A percentile compares a stretch with the other conserved stretches of the same genome.
These are phyloP conservation scores for Plantago major DNA, from an alignment of 257 asterid genomes.

Conservation along the genomic window DNA sequence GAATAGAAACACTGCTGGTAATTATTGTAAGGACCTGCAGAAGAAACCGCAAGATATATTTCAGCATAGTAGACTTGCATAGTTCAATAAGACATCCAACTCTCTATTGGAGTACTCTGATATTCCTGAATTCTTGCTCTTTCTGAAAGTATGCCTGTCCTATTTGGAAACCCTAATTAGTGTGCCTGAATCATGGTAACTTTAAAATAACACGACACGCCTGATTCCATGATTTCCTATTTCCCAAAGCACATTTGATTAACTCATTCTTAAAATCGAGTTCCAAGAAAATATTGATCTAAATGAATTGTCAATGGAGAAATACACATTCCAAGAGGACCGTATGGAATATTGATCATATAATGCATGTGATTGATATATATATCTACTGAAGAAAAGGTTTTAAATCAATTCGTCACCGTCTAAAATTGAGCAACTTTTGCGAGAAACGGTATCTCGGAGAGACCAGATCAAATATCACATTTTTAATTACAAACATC, in stretches of 20 bases:
- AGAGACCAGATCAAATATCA: too few relatives aligned
- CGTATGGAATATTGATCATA: too few relatives aligned
- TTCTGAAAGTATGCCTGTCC: neutral
- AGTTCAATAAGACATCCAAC: neutral
- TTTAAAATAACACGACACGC: neutral
- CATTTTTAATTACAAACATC: too few relatives aligned
- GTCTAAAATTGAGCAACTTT: too few relatives aligned
- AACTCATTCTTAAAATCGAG: neutral
- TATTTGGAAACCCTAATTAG: neutral
- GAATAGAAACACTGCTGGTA: constrained; percentile 5
- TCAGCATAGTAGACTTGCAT: neutral
- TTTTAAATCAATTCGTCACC: too few relatives aligned
- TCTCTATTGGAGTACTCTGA: neutral
- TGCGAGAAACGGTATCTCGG: too few relatives aligned
- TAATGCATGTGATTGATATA: too few relatives aligned
- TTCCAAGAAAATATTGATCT: too few relatives aligned
- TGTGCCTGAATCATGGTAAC: neutral
- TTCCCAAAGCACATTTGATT: neutral
- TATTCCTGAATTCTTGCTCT: neutral
- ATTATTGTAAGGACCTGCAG: constrained; percentile 27
- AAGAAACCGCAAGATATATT: constrained; percentile 6
- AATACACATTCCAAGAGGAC: too few relatives aligned
- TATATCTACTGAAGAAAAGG: too few relatives aligned
- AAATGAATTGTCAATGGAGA: too few relatives aligned
- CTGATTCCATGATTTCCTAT: neutral